Percentiles rank a stretch among this genome's conserved stretches.
Conservation (phyloP, 805 yeast genomes). For the Jamesozyma spencerorum region DNA sequence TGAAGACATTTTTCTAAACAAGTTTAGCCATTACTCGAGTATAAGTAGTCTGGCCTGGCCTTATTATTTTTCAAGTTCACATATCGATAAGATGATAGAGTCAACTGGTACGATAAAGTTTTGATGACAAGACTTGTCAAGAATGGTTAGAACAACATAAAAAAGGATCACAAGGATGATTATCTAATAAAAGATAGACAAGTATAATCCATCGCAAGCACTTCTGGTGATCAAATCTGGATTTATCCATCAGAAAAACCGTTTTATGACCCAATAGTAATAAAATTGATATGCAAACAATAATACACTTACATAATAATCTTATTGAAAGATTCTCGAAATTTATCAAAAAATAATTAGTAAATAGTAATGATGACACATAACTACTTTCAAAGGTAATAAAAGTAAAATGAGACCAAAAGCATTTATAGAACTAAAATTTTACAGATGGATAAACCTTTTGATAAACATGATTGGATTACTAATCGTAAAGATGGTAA, state of each 20-base stretch:
- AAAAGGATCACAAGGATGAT: conserved; percentile 3
- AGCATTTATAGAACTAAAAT: conserved; percentile 54
- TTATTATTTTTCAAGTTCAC: too few species aligned
- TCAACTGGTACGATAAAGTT: too few species aligned
- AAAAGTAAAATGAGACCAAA: conserved; percentile 78
- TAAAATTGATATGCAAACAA: conserved; percentile 74
- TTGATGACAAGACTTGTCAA: conserved; percentile 51
- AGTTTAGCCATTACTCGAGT: too few species aligned
- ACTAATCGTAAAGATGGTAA: conserved; percentile 76
- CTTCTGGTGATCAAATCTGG: conserved; percentile 64
- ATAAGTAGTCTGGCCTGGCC: too few species aligned
- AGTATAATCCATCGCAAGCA: conserved; percentile 73
- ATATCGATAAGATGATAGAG: too few species aligned
- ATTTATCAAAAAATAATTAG: conserved; percentile 80
- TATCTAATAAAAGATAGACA: conserved; percentile 52
- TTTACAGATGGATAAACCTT: conserved; percentile 69
- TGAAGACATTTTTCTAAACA: too few species aligned
- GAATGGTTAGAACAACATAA: conserved; percentile 41
- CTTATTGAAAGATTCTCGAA: conserved; percentile 92
- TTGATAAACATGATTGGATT: conserved; percentile 95
- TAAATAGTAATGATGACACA: too few species aligned
- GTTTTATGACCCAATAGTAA: conserved; percentile 89
- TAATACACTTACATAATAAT: conserved; percentile 88
- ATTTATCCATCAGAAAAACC: conserved; percentile 92
- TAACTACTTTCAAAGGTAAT: conserved; percentile 85